Evolutionary conservation across 495 filamentous ascomycete genomes (phyloP).

Genomic region (Pseudomonodictys pantanalensis): DNA sequence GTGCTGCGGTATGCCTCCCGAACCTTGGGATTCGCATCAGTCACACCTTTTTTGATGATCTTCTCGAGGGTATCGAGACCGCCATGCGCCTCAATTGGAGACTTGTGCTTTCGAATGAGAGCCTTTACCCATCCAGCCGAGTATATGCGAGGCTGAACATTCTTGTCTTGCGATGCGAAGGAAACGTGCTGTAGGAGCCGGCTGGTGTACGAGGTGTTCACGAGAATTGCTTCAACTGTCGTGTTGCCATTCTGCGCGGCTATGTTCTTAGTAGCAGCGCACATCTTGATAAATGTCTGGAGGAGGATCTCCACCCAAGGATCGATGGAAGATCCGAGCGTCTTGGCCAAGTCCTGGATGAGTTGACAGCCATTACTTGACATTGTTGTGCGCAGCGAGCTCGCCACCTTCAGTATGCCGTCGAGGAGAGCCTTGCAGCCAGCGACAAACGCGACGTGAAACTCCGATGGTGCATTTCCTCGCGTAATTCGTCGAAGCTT

Average conservation of each 20-base stretch:
- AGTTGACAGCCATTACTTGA: constrained; percentile 80
- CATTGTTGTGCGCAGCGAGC: constrained; percentile 83
- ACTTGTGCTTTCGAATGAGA: constrained; percentile 74
- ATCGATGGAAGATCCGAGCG: constrained; percentile 74
- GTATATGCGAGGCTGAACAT: constrained; percentile 75
- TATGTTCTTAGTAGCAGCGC: constrained; percentile 85
- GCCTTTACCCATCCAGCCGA: constrained; percentile 81
- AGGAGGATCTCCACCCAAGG: constrained; percentile 86
- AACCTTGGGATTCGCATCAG: constrained; percentile 82
- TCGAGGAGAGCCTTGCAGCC: constrained; percentile 74
- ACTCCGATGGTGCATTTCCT: constrained; percentile 82
- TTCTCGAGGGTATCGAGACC: constrained; percentile 81
- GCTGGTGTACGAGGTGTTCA: constrained; percentile 69
- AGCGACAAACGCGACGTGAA: constrained; percentile 61
- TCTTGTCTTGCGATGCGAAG: constrained; percentile 83
- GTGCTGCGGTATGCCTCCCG: constrained; percentile 77
- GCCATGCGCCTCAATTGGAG: constrained; percentile 76
- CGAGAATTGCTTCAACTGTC: constrained; percentile 72
- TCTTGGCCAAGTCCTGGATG: constrained; percentile 79
- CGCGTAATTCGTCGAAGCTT: constrained; percentile 73
- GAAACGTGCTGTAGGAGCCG: constrained; percentile 82
- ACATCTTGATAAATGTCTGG: constrained; percentile 85
- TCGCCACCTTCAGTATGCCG: constrained; percentile 83
- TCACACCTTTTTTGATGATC: constrained; percentile 78
- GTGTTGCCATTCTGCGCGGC: constrained; percentile 72